These are phyloP conservation scores for Haplosporangium sp. DNA, from an alignment of 371 early-diverging fungal species.

Conservation along the genomic window DNA sequence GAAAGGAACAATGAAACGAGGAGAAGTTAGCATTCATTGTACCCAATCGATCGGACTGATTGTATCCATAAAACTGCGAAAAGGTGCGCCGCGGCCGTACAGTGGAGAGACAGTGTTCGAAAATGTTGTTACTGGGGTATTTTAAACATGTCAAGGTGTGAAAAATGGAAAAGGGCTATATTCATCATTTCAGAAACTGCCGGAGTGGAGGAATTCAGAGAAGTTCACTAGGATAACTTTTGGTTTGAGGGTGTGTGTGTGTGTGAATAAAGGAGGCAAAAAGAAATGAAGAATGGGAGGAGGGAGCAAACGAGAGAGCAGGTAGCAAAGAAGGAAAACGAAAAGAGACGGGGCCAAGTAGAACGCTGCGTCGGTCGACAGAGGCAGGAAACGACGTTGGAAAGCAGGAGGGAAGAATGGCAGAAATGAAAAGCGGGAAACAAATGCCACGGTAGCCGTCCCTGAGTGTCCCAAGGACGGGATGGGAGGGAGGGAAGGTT, in stretches of 20 bases:
- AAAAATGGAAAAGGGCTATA: too few relatives aligned
- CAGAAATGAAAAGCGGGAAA: background rate
- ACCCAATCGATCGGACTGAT: background rate
- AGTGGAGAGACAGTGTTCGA: too few relatives aligned
- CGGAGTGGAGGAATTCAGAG: too few relatives aligned
- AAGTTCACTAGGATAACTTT: too few relatives aligned
- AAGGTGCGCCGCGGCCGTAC: too few relatives aligned
- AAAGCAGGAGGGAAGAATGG: conserved; percentile 7
- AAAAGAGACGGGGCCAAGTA: conserved; percentile 10
- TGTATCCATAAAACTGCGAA: too few relatives aligned
- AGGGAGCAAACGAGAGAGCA: background rate
- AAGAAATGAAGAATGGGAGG: conserved; percentile 1
- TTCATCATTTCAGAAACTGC: too few relatives aligned
- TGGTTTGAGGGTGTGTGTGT: conserved; percentile 1
- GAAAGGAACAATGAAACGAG: background rate
- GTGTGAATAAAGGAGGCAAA: conserved; percentile 5
- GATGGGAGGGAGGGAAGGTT: conserved; percentile 3
- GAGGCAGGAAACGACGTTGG: conserved; percentile 1
- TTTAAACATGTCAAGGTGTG: too few relatives aligned
- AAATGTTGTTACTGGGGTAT: too few relatives aligned
- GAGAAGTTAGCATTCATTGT: background rate
- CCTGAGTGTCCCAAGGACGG: background rate
- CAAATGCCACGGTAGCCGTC: background rate
- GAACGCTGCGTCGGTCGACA: conserved; percentile 1
- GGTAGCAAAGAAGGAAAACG: background rate